phyloP scores from a whole-genome alignment of 2,329 filamentous ascomycete species.

The Botryotinia calthae region DNA sequence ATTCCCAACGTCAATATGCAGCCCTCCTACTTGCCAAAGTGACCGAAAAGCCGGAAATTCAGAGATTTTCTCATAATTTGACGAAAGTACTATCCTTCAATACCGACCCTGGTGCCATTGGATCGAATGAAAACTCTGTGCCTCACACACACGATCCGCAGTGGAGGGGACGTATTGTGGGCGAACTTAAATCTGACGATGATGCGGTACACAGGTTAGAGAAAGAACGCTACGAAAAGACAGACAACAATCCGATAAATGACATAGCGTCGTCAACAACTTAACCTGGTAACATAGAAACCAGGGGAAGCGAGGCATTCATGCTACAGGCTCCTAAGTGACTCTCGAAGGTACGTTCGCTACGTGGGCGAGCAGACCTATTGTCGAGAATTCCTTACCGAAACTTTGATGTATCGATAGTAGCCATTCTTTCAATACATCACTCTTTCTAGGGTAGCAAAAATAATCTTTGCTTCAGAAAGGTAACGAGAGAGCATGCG shows the following conservation, averaged over 20 bases:
- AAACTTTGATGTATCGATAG: background rate
- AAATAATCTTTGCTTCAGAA: background rate
- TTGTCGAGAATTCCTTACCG: background rate
- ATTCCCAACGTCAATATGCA: conserved; percentile 45
- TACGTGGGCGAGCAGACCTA: background rate
- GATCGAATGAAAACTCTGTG: background rate
- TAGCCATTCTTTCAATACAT: background rate
- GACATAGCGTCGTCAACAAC: background rate
- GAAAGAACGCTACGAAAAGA: background rate
- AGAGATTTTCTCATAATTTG: conserved; percentile 27
- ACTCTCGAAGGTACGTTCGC: background rate
- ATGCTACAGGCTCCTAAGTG: background rate
- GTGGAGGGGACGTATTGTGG: conserved; percentile 33
- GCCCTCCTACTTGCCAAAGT: conserved; percentile 45
- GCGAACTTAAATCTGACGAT: conserved; percentile 24
- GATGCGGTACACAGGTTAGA: background rate
- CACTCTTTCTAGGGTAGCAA: background rate
- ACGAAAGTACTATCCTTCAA: conserved; percentile 19
- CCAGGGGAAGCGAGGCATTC: background rate
- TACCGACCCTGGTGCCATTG: background rate
- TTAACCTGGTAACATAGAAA: background rate
- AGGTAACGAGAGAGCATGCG: background rate
- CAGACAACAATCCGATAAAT: background rate
- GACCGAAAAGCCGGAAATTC: conserved; percentile 41
- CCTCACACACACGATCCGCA: background rate